phyloP scores from a whole-genome alignment of 106 monocot species.

The Chionographis japonica region DNA sequence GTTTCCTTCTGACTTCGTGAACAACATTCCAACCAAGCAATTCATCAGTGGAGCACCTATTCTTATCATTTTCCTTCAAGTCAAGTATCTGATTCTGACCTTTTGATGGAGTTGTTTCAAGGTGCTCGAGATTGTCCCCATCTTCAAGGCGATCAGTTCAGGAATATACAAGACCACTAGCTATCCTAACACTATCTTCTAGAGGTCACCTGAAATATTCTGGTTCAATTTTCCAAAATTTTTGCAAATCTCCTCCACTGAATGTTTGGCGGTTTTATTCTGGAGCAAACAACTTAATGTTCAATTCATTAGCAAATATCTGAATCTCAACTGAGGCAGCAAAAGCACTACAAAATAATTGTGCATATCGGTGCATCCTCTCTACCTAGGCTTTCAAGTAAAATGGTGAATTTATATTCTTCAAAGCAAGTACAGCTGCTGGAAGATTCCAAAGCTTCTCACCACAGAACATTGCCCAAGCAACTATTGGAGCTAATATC shows the following conservation, averaged over 20 bases:
- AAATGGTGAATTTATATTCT: no score
- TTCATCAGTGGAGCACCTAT: slow-evolving; percentile 18
- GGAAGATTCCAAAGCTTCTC: no score
- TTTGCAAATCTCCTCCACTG: slow-evolving; percentile 81
- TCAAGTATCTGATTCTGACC: slow-evolving; percentile 26
- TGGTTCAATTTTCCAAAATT: slow-evolving; percentile 55
- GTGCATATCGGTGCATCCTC: no score
- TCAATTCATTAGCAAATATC: slow-evolving; percentile 64
- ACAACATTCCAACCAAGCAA: slow-evolving; percentile 15
- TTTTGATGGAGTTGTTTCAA: slow-evolving; percentile 16
- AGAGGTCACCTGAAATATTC: slow-evolving; percentile 20
- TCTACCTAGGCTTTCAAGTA: no score
- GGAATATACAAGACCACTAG: slow-evolving; percentile 15
- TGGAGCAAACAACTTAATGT: slow-evolving; percentile 59
- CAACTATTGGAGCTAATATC: no score
- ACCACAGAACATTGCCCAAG: no score
- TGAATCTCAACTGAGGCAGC: slow-evolving; percentile 82
- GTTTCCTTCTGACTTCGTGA: slow-evolving; percentile 29
- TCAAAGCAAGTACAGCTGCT: no score
- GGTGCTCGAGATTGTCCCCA: slow-evolving; percentile 4
- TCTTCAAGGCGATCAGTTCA: slow-evolving; percentile 17
- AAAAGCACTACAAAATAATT: slow-evolving; percentile 67
- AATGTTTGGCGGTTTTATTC: slow-evolving; percentile 59
- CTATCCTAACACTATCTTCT: slow-evolving; percentile 6
- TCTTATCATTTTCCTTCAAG: slow-evolving; percentile 14